Conservation (phyloP, 768 basidiomycete genomes). For the Gloeopeniophorella convolvens region DNA sequence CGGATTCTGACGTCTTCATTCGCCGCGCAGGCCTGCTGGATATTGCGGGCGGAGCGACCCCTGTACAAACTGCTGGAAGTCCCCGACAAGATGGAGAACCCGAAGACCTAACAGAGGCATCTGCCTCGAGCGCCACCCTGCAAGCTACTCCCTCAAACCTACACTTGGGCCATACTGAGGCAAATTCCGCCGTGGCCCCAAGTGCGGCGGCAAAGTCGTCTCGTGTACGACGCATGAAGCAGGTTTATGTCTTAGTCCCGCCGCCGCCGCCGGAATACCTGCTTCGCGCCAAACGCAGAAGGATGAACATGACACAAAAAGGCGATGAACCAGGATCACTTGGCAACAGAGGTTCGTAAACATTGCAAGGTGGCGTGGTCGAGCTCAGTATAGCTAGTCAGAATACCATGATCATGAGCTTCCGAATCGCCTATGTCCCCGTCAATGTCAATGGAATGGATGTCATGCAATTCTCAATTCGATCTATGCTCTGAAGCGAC, state of each 20-base stretch:
- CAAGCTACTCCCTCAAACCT: too few species aligned
- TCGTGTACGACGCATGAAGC: not conserved
- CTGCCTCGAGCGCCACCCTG: too few species aligned
- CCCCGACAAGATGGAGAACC: too few species aligned
- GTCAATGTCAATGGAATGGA: slow-evolving; percentile 13
- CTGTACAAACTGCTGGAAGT: too few species aligned
- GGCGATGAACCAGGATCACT: not conserved
- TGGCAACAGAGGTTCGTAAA: slow-evolving; percentile 14
- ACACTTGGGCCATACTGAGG: too few species aligned
- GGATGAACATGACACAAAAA: slow-evolving; percentile 8
- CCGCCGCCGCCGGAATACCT: slow-evolving; percentile 11
- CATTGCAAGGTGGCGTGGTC: not conserved
- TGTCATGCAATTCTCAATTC: slow-evolving; percentile 19
- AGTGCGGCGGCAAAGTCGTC: not conserved
- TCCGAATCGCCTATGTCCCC: slow-evolving; percentile 14
- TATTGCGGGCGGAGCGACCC: not conserved
- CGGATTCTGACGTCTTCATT: slow-evolving; percentile 1
- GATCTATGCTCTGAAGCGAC: slow-evolving; percentile 17
- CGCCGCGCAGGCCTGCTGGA: slow-evolving; percentile 4
- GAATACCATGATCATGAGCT: slow-evolving; percentile 14
- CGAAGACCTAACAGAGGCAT: too few species aligned
- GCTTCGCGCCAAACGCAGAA: slow-evolving; percentile 6
- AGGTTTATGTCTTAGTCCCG: slow-evolving; percentile 9
- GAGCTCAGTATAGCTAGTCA: slow-evolving; percentile 9
- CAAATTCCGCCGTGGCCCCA: too few species aligned